Base-by-base conservation (phyloP, 768 basidiomycete species). In the Mycena epipterygia region DNA sequence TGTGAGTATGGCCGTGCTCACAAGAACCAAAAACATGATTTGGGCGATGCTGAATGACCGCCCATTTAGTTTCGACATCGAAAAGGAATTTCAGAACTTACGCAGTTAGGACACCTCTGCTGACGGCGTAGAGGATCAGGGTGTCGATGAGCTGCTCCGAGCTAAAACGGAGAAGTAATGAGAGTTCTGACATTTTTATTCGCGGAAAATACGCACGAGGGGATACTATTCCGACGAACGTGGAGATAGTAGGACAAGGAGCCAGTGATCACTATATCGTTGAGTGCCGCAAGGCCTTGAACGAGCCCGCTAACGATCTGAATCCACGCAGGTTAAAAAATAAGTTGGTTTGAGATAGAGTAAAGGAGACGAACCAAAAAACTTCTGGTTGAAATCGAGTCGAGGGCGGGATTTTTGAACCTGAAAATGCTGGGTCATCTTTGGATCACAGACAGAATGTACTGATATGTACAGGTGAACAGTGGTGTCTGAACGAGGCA, bases 281-380 rank as follows among this genome's bases (percentile, higher is more conserved):
- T 65, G 25, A 70, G 57, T 7, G 69, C 69, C 25, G 69, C 69
- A 39, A 70, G 64, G 8, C 69, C 69, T 39, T 70, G 69, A 16
- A 70, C 69, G 8, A 70, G 63, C 21, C 69, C 69, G 42, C 57
- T 59, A 27, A 65, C 29, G 32, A 70, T 65, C 69, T 70, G 30
- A 0, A 21, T 19, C 12, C 21, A 39, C 25, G 32, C 5, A n/a
- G 23, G 21, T 7, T 60, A 9, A 23, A 19, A 27, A 30, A 21
- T n/a, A 29, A 17, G 12, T 1, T 8, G 2, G 21, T 37, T 25
- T n/a, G n/a, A 37, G 19, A 35, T n/a, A n/a, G n/a, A n/a, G n/a
- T n/a, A n/a, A 0, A 9, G 35, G 4, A 33, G 25, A 64, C 68
- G 12, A 58, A 60, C 68, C 61, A 69, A 59, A 52, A 69, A 69